Percentiles rank a stretch among this genome's conserved stretches.
Evolutionary conservation across 371 early-diverging fungal species (phyloP).

Genomic region (Mucor velutinosus): DNA sequence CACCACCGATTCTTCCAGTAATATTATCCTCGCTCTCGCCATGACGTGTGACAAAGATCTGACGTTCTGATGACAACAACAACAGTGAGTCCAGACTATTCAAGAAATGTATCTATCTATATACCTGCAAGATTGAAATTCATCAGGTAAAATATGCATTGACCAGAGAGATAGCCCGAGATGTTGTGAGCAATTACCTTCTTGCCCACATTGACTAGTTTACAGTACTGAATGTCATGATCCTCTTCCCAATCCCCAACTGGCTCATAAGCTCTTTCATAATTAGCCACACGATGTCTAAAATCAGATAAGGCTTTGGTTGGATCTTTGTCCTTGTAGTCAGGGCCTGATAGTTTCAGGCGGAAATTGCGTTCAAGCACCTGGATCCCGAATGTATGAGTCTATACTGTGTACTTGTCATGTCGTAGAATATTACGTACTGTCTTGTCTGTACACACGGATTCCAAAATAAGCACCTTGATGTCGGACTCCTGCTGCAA

Average conservation of each 20-base stretch:
- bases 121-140: slow-evolving; percentile 65
- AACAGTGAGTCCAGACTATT: neutral
- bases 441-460: slow-evolving; percentile 73
- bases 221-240: slow-evolving; percentile 75
- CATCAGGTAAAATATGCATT: slow-evolving; percentile 89
- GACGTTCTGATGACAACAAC: slow-evolving; percentile 50
- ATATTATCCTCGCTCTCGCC: slow-evolving; percentile 73
- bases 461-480: slow-evolving; percentile 65
- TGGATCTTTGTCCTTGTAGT: slow-evolving; percentile 75
- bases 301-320: slow-evolving; percentile 77
- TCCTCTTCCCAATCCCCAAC: slow-evolving; percentile 78
- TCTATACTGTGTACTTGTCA: neutral
- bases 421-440: slow-evolving; percentile 16
- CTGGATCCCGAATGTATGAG: slow-evolving; percentile 10
- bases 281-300: slow-evolving; percentile 72
- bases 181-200: slow-evolving; percentile 84
- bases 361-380: slow-evolving; percentile 77
- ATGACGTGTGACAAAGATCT: slow-evolving; percentile 82
- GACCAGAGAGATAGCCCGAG: slow-evolving; percentile 78
- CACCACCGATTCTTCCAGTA: slow-evolving; percentile 70
- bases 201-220: slow-evolving; percentile 82
- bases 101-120: neutral
- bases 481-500: slow-evolving; percentile 58
- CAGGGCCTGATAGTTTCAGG: slow-evolving; percentile 83
- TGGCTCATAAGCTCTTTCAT: slow-evolving; percentile 82